Evolutionary conservation across 495 filamentous ascomycete genomes (phyloP), one percentile per base, ranked within the genome.

Genomic region (Tuber brumale): DNA sequence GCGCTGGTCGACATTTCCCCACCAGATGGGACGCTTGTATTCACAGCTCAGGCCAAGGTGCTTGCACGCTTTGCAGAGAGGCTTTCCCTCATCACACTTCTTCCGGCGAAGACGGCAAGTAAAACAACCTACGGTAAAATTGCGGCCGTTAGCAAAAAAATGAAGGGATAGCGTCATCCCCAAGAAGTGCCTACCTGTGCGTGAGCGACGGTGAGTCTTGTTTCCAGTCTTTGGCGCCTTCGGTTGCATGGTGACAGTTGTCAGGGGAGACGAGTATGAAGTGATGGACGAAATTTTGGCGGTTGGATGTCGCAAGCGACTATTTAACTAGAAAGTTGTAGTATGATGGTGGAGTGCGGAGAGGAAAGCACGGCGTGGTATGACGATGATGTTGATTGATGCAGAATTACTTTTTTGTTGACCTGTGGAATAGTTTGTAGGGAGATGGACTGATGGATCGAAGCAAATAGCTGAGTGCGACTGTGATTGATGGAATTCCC

Each of bases 1-100:
- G 76, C 95, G 88, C 85, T 91, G 89, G 77, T 97, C 94, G 80
- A 92, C 90, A 86, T 92, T 97, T 84, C 90, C 92, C 95, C 95
- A 99, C 95, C 95, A 99, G 84, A 92, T 89, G 18, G 95, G 95
- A 82, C 94, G 87, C 88, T 97, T 97, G 85, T 97, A 99, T 87
- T 99, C 93, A 85, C 95, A 99, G 76, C 86, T 86, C 37, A 99
- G 88, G 16, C 90, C 89, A 66, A 99, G 90, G 81, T 97, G 92
- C 83, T 89, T 92, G 89, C 95, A 99, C 71, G 95, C 93, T 72
- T 89, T 89, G 86, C 95, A 99, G 77, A 89, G 86, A 51, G 93
- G 92, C 80, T 92, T 92, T 73, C 90, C 91, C 85, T 99, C 95
- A 83, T 99, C 95, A 86, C 95, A 98, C 89, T 99, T 99, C 89